Evolutionary conservation across 306 rosid genomes (phyloP).

Genomic region (Hylodesmum podocarpum): DNA sequence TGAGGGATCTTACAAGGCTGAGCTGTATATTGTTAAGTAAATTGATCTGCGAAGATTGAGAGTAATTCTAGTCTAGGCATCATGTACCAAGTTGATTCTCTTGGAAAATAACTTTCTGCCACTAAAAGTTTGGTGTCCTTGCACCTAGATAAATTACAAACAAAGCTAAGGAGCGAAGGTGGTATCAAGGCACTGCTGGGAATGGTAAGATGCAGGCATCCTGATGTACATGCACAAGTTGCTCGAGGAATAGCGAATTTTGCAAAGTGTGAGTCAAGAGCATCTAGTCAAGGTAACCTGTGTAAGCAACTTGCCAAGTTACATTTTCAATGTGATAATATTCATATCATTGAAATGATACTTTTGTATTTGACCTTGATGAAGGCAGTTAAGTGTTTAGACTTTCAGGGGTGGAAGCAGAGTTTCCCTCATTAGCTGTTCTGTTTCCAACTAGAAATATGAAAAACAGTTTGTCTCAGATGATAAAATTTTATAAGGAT

Average conservation of each 20-base stretch:
- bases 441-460: background rate
- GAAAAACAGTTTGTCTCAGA: background rate
- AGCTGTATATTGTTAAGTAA: background rate
- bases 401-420: background rate
- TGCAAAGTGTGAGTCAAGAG: slow-evolving; percentile 94
- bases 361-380: background rate
- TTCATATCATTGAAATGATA: background rate
- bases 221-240: slow-evolving; percentile 98
- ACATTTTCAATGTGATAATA: background rate
- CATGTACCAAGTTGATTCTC: background rate
- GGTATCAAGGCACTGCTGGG: slow-evolving; percentile 91
- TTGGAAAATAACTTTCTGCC: slow-evolving; percentile 8
- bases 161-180: slow-evolving; percentile 76
- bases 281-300: slow-evolving; percentile 80
- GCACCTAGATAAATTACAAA: slow-evolving; percentile 76
- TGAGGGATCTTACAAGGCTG: background rate
- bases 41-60: slow-evolving; percentile 19
- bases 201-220: slow-evolving; percentile 95
- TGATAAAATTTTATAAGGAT: background rate
- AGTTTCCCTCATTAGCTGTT: background rate
- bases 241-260: slow-evolving; percentile 98
- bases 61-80: slow-evolving; percentile 22
- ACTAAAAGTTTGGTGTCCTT: slow-evolving; percentile 30
- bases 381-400: background rate
- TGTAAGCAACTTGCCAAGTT: slow-evolving; percentile 6